Conservation (phyloP, 208 protist genomes). For the Trypanosoma vivax region DNA sequence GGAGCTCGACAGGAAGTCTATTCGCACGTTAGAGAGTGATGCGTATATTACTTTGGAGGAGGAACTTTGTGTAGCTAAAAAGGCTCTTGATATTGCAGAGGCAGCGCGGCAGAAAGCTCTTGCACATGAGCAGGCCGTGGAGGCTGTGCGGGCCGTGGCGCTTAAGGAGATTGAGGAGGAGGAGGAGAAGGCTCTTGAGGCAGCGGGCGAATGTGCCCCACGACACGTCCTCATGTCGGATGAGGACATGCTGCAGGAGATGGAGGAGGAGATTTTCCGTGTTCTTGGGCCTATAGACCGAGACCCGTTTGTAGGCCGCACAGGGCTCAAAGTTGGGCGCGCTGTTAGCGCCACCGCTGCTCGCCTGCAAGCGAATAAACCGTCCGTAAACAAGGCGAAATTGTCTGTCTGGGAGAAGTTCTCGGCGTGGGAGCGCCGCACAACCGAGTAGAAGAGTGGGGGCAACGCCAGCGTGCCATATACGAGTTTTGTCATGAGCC, state of each 20-base stretch:
- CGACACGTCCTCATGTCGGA: conserved; percentile 37
- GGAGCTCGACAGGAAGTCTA: conserved; percentile 10
- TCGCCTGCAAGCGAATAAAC: conserved; percentile 20
- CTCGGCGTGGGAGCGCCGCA: conserved; percentile 50
- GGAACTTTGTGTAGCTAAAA: conserved; percentile 17
- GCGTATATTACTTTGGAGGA: conserved; percentile 29
- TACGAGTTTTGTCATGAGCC: too few species aligned
- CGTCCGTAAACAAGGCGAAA: conserved; percentile 2
- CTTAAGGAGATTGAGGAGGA: conserved; percentile 24
- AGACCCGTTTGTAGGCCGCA: conserved; percentile 4
- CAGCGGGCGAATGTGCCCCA: conserved; percentile 6
- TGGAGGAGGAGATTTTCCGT: conserved; percentile 69
- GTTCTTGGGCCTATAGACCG: conserved; percentile 29
- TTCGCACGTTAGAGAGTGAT: conserved; percentile 37
- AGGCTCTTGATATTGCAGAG: conserved; percentile 14
- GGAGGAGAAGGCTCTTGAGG: neutral
- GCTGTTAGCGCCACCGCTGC: conserved; percentile 28
- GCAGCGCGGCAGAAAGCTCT: conserved; percentile 29
- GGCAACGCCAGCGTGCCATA: too few species aligned
- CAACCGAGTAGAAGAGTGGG: conserved; percentile 1
- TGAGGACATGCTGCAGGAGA: conserved; percentile 64
- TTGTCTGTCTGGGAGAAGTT: conserved; percentile 51
- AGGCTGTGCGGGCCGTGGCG: conserved; percentile 19
- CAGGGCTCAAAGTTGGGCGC: conserved; percentile 22
- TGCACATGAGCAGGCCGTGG: conserved; percentile 35